Evolutionary conservation across 345 rosid genomes (phyloP).

Genomic region (Psidium guajava): DNA sequence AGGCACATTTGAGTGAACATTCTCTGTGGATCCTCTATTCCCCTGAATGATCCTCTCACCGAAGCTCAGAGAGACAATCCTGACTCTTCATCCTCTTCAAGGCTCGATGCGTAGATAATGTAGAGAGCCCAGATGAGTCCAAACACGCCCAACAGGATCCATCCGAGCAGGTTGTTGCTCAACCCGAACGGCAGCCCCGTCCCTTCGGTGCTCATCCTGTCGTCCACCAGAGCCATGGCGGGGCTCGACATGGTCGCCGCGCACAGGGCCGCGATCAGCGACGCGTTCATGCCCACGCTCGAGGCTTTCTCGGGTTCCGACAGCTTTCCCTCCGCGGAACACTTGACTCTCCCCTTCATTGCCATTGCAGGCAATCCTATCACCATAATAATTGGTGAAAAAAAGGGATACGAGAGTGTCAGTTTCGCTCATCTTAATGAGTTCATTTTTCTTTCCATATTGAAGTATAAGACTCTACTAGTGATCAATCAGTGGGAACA

Average conservation of each 20-base stretch:
- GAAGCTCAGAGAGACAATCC: conserved; percentile 62
- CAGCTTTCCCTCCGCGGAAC: conserved; percentile 38
- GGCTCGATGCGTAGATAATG: conserved; percentile 49
- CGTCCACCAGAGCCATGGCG: conserved; percentile 85
- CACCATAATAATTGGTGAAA: not conserved
- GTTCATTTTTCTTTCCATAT: not conserved
- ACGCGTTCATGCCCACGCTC: conserved; percentile 27
- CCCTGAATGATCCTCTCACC: not conserved
- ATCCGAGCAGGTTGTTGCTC: conserved; percentile 91
- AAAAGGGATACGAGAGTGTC: not conserved
- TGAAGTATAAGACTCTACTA: not conserved
- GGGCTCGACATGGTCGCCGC: conserved; percentile 56
- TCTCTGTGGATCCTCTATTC: not conserved
- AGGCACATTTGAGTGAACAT: not conserved
- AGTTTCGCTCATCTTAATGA: not conserved
- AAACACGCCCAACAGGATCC: conserved; percentile 84
- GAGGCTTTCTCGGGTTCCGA: conserved; percentile 1
- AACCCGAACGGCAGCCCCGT: conserved; percentile 88
- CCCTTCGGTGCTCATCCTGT: conserved; percentile 83
- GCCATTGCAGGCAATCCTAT: conserved; percentile 58
- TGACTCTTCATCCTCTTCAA: conserved; percentile 86
- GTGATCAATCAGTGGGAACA: not conserved
- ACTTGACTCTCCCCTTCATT: conserved; percentile 47
- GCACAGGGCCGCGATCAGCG: conserved; percentile 37
- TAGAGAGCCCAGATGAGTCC: conserved; percentile 80